Evolutionary conservation across 2,329 filamentous ascomycete species (phyloP), one percentile per base, ranked within the genome.

Genomic region (Pseudomassariella vexata): DNA sequence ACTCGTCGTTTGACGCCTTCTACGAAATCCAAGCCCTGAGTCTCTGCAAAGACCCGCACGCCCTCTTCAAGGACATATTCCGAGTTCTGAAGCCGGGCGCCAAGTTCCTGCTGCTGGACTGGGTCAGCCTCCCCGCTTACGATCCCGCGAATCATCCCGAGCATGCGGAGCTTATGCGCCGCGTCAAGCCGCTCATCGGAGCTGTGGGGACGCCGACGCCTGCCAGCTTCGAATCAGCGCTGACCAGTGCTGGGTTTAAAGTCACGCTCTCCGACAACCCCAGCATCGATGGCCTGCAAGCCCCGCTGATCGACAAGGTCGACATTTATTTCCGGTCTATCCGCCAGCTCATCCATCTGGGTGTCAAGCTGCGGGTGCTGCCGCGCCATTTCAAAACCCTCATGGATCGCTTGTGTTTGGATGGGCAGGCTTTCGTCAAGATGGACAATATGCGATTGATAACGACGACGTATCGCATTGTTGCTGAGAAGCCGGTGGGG

Each of bases 21-120:
- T 73, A 65, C 60, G 70, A 64, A 66, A 79, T 63, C 64, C 79
- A 62, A 61, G 78, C 56, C 34, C 68, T 62, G 47, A 76, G 61
- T 57, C 66, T 62, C 19, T 71, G 65, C 57, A 68, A 67, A 38
- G 66, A 73, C 32, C 55, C 66, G 2, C 44, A 55, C 3, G 51
- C 56, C 6, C 55, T 71, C 9, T 70, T 71, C 52, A 50, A 49
- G 29, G 69, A 73, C 47, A 52, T 73, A 32, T 63, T 57, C 46
- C 60, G 69, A 12, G 54, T 73, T 4, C 41, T 73, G 32, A 67
- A 67, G 47, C 69, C 69, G 1, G 68, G 68, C 10, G 62, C 68
- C 9, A 63, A 59, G 42, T 60, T 73, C 38, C 65, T 68, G 3
- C 49, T 70, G 19, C 53, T 73, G 19, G 69, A 73, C 51, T 73